Conservation (phyloP, 306 rosid genomes). For the Trifolium fragiferum region DNA sequence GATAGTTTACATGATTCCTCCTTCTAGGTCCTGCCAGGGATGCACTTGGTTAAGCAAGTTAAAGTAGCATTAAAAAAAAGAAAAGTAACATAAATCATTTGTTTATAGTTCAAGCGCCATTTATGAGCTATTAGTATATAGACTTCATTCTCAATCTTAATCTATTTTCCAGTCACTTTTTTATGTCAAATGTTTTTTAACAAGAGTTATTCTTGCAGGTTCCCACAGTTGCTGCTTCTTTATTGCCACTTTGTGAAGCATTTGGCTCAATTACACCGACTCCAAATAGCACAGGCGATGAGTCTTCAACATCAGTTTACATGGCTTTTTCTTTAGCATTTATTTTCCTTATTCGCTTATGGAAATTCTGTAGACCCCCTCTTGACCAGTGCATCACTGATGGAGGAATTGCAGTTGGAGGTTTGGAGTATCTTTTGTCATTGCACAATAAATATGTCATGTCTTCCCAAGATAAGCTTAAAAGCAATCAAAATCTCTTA, state of each 20-base stretch:
- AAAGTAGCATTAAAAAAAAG: constrained; percentile 11
- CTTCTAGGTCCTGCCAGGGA: constrained; percentile 29
- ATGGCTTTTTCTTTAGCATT: constrained; percentile 79
- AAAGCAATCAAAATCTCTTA: constrained; percentile 42
- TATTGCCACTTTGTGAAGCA: constrained; percentile 79
- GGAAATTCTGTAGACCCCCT: constrained; percentile 80
- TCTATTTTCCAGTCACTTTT: constrained; percentile 30
- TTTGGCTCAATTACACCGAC: constrained; percentile 72
- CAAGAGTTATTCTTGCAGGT: constrained; percentile 54
- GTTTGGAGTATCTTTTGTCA: constrained; percentile 77
- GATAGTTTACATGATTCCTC: constrained; percentile 29
- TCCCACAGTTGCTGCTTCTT: constrained; percentile 71
- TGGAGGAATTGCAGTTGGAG: constrained; percentile 60
- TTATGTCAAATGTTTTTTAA: constrained; percentile 36
- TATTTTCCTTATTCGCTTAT: constrained; percentile 72
- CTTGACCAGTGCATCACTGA: constrained; percentile 66
- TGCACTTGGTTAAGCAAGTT: constrained; percentile 1
- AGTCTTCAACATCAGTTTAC: constrained; percentile 57
- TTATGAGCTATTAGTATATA: constrained; percentile 6
- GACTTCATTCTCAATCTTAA: constrained; percentile 26
- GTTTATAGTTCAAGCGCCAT: constrained; percentile 22
- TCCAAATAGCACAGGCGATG: constrained; percentile 51
- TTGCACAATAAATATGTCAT: constrained; percentile 55
- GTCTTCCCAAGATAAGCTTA: constrained; percentile 50
- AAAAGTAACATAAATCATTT: neutral